Evolutionary conservation across 2,329 filamentous ascomycete genomes (phyloP), one percentile per base, ranked within the genome.

Genomic region (Aspergillus luchuensis): DNA sequence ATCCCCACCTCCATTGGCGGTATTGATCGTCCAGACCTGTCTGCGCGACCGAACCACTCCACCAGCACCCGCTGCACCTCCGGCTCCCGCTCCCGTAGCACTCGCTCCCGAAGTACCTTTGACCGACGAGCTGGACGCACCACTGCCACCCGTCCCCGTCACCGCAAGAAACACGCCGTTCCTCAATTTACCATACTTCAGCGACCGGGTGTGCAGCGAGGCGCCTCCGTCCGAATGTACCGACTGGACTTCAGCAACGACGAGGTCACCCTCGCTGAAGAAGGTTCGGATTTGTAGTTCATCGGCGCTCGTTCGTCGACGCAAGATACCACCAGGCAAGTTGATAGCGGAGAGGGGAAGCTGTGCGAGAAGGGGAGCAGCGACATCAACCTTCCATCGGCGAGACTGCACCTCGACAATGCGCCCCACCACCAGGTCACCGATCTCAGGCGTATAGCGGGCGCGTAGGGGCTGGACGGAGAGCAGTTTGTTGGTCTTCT

Each of bases 271-370:
- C 78, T 99, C 95, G 57, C 90, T 89, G 80, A 99, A 98, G 78
- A 97, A 99, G n/a, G 88, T 91, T 54, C 95, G 87, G 77, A 99
- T 98, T 78, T 98, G 95, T 70, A 99, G 84, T 81, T 98, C 95
- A 76, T 99, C 95, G 15, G 95, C 96, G 71, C 94, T 93, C 28
- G 95, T 99, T 66, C 95, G 85, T 73, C 94, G 91, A 60, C 95
- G 87, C 70, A 97, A 82, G 66, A 97, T 96, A 36, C 95, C 95
- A 59, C 95, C 95, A 0, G 95, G 95, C 2, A 99, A 82, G 74
- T 99, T 99, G 78, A 99, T 98, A 63, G 90, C 90, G 57, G 88
- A 91, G 47, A 99, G 87, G 17, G 92, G 91, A 8, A 99, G 84
- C 50, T 89, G 85, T 3, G 95, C 94, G 5, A 97, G 88, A 71